These are phyloP conservation scores for bread wheat (Triticum aestivum) DNA, from an alignment of 176 grass and related monocot genomes.

Conservation along the genomic window DNA sequence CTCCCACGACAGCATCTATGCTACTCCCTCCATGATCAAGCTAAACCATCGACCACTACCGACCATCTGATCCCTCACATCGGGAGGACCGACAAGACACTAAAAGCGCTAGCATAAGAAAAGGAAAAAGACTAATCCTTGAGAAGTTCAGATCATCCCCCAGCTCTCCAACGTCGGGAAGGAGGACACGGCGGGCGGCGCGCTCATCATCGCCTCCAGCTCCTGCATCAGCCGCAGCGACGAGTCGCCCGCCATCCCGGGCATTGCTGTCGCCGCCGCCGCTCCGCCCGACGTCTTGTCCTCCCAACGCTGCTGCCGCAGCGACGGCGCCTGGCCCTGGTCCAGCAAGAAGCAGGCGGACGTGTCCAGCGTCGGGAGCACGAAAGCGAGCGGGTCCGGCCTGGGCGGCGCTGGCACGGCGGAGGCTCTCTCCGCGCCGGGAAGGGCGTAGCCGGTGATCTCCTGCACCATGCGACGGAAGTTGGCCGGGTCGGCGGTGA, in stretches of 20 bases:
- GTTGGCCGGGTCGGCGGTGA: conserved; percentile 41
- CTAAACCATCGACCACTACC: neutral
- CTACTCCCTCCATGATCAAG: neutral
- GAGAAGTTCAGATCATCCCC: conserved; percentile 20
- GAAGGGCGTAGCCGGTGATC: conserved; percentile 38
- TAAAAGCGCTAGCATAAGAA: neutral
- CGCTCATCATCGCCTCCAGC: conserved; percentile 33
- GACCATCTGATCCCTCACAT: neutral
- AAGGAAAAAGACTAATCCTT: neutral
- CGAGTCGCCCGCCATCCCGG: neutral
- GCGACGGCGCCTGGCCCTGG: neutral
- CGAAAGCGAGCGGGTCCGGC: neutral
- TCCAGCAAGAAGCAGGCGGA: conserved; percentile 49
- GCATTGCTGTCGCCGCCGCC: neutral
- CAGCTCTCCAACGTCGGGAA: conserved; percentile 52
- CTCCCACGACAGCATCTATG: neutral
- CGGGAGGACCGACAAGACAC: neutral
- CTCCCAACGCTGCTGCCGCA: neutral
- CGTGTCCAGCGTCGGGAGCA: conserved; percentile 56
- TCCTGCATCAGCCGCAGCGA: conserved; percentile 22
- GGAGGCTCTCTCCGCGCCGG: neutral
- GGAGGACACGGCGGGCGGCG: neutral
- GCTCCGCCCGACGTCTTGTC: neutral
- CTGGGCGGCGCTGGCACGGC: neutral
- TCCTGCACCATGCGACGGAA: conserved; percentile 63